Conservation (phyloP, 192 early-diverging fungal genomes). For the Lunasporangiospora selenospora region DNA sequence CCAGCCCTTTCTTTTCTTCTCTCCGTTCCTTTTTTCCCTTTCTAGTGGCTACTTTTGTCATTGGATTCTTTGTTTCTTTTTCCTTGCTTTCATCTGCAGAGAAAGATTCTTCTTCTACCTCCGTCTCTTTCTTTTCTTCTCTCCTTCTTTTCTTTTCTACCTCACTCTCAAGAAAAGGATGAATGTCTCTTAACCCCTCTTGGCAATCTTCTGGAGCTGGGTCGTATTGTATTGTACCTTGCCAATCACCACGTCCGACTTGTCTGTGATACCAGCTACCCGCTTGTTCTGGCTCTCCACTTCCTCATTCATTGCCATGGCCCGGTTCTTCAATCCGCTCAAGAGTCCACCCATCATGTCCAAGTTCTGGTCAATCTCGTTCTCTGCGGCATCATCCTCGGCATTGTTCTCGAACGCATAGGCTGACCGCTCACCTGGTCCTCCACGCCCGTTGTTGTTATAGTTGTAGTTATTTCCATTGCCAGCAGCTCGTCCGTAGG, state of each 20-base stretch:
- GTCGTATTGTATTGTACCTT: slow-evolving; percentile 36
- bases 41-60: no score
- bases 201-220: slow-evolving; percentile 43
- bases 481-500: slow-evolving; percentile 24
- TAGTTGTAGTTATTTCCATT: slow-evolving; percentile 12
- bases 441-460: slow-evolving; percentile 55
- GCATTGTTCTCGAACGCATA: slow-evolving; percentile 73
- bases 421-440: slow-evolving; percentile 58
- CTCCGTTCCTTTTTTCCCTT: no score
- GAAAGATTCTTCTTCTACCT: no score
- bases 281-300: slow-evolving; percentile 67
- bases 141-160: no score
- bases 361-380: slow-evolving; percentile 74
- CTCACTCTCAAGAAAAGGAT: no score
- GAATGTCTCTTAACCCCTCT: slow-evolving; percentile 23
- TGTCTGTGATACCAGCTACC: slow-evolving; percentile 53
- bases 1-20: no score
- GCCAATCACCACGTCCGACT: slow-evolving; percentile 56
- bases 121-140: no score
- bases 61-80: no score
- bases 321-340: slow-evolving; percentile 64
- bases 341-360: slow-evolving; percentile 60
- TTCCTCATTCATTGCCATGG: slow-evolving; percentile 63
- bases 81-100: no score
- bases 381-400: slow-evolving; percentile 71